phyloP scores from a whole-genome alignment of 164 flowering plant genomes.

The Kingdonia uniflora region DNA sequence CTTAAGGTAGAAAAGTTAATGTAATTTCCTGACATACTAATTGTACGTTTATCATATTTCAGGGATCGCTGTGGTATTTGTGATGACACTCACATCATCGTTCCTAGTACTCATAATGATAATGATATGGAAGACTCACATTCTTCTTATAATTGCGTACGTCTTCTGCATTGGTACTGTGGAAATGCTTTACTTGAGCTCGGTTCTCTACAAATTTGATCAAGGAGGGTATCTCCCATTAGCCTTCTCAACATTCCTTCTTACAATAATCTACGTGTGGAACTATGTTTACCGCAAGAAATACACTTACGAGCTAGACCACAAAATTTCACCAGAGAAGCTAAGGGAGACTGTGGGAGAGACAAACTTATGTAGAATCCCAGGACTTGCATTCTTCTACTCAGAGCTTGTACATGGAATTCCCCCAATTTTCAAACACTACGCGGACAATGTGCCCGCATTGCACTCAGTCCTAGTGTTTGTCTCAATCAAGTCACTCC shows the following conservation, averaged over 20 bases:
- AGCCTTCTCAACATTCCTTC: conserved; percentile 12
- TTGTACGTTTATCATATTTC: background rate
- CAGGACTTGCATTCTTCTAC: conserved; percentile 19
- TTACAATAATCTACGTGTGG: conserved; percentile 20
- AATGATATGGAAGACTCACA: conserved; percentile 17
- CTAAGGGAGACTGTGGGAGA: too few species aligned
- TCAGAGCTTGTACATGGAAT: conserved; percentile 17
- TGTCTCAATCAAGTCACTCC: conserved; percentile 19
- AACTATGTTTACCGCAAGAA: conserved; percentile 16
- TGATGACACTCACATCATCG: conserved; percentile 16
- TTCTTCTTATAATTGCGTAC: conserved; percentile 8
- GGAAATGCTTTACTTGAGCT: conserved; percentile 16
- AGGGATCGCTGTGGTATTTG: conserved; percentile 23
- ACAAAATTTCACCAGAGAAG: too few species aligned
- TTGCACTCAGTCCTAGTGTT: conserved; percentile 22
- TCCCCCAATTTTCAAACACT: conserved; percentile 20
- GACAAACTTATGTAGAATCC: conserved; percentile 19
- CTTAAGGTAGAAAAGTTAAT: background rate
- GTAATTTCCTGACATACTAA: background rate
- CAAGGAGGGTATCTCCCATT: conserved; percentile 22
- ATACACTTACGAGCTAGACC: conserved; percentile 12
- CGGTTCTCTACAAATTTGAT: conserved; percentile 20
- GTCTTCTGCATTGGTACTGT: conserved; percentile 12
- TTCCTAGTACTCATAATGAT: conserved; percentile 17
- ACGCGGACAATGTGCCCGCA: conserved; percentile 19